Evolutionary conservation across 1,284 basidiomycete genomes (phyloP).

Genomic region (Ustilago loliicola): DNA sequence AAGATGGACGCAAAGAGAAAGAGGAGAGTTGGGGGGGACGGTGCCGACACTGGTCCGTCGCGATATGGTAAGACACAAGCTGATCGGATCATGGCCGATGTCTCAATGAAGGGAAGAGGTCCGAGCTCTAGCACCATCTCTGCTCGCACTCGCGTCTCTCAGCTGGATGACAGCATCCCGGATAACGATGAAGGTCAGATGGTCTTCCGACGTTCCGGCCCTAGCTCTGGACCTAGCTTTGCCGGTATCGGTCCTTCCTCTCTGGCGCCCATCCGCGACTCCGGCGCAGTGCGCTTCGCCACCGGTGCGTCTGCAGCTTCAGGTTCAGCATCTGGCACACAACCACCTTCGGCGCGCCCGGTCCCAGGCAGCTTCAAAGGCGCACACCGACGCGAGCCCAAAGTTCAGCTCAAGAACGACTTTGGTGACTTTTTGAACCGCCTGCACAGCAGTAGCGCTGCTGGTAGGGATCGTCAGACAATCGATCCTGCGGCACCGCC

Average conservation of each 20-base stretch:
- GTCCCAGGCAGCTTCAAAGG: conserved; percentile 47
- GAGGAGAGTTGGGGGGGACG: conserved; percentile 8
- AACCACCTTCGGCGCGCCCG: conserved; percentile 13
- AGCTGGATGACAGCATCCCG: conserved; percentile 44
- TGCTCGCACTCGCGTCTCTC: conserved; percentile 33
- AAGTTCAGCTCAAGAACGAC: conserved; percentile 22
- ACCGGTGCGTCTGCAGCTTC: background rate
- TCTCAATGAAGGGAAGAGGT: conserved; percentile 36
- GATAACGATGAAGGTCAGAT: conserved; percentile 29
- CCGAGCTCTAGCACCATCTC: conserved; percentile 15
- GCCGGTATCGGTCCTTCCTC: conserved; percentile 20
- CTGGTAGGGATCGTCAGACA: background rate
- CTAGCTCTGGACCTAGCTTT: conserved; percentile 17
- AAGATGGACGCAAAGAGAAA: conserved; percentile 21
- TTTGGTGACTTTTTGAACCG: conserved; percentile 29
- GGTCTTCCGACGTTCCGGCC: conserved; percentile 33
- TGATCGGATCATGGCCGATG: conserved; percentile 26
- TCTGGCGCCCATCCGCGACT: conserved; percentile 11
- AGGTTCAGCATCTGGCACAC: conserved; percentile 2
- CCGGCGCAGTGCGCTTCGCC: conserved; percentile 1
- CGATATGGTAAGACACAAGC: conserved; percentile 13
- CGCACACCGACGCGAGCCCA: conserved; percentile 33
- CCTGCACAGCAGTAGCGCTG: conserved; percentile 11
- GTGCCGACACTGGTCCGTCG: conserved; percentile 21
- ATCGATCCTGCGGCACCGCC: conserved; percentile 2